phyloP scores from a whole-genome alignment of 1,284 basidiomycete species.

The Retiboletus fuscus region DNA sequence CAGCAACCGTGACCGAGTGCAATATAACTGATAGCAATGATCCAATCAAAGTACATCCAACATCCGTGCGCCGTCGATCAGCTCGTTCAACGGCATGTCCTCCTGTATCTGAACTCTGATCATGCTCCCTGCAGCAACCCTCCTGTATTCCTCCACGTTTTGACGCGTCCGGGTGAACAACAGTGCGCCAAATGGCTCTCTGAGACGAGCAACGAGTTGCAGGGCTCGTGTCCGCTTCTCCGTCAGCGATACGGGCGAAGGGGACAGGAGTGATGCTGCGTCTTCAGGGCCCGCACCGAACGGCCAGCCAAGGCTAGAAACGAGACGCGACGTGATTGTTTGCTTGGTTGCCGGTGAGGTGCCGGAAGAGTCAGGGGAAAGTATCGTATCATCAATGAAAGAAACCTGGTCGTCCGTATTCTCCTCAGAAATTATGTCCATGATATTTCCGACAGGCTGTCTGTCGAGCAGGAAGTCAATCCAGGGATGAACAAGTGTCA shows the following conservation, averaged over 20 bases:
- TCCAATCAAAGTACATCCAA: no score
- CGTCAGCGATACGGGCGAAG: neutral
- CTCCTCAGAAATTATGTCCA: neutral
- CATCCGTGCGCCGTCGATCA: neutral
- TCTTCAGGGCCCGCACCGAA: no score
- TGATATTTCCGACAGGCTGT: neutral
- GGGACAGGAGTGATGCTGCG: no score
- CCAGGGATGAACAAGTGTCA: constrained; percentile 17
- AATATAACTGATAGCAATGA: no score
- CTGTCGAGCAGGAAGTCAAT: constrained; percentile 14
- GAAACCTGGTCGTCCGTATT: neutral
- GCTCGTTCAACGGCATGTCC: neutral
- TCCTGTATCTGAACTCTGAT: neutral
- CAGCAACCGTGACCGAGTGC: no score
- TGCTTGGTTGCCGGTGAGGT: no score
- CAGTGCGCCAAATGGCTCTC: constrained; percentile 5
- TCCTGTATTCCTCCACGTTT: no score
- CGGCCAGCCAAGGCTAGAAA: no score
- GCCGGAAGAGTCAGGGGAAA: no score
- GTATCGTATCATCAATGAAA: no score
- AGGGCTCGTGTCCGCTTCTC: neutral
- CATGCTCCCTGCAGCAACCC: constrained; percentile 7
- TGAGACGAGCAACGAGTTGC: neutral
- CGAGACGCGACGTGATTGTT: no score
- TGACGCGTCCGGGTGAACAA: neutral